phyloP scores from a whole-genome alignment of 345 rosid genomes.

The Rhizophora mangle region DNA sequence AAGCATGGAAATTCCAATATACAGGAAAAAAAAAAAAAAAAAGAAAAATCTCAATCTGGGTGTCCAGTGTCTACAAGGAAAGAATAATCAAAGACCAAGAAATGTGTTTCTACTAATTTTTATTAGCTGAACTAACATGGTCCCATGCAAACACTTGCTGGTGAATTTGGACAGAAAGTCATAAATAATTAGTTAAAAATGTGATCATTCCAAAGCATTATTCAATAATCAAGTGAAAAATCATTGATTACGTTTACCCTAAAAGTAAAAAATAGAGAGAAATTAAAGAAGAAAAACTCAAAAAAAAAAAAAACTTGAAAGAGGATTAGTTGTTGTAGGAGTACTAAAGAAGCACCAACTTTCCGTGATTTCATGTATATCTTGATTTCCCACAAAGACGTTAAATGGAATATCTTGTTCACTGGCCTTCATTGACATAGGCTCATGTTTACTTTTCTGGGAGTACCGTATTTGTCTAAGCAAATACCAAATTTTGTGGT shows the following conservation, averaged over 20 bases:
- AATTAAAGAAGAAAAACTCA: background rate
- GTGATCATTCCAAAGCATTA: no score
- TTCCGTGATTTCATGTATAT: slow-evolving; percentile 18
- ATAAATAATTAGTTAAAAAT: no score
- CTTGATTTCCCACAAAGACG: slow-evolving; percentile 23
- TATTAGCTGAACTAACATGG: no score
- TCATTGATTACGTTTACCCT: slow-evolving; percentile 2
- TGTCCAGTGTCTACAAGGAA: no score
- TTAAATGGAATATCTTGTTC: slow-evolving; percentile 47
- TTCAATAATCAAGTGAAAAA: slow-evolving; percentile 15
- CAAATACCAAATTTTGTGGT: background rate
- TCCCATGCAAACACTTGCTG: no score
- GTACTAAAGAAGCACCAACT: slow-evolving; percentile 18
- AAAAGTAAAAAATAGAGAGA: background rate
- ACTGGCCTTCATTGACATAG: slow-evolving; percentile 14
- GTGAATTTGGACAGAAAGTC: no score
- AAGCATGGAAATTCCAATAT: no score
- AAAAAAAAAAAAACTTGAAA: background rate
- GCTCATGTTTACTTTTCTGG: slow-evolving; percentile 15
- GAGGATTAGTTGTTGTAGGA: background rate
- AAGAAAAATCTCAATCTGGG: no score
- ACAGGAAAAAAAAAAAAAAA: no score
- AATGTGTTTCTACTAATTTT: no score
- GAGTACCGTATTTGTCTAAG: slow-evolving; percentile 19
- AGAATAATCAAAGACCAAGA: no score